A percentile compares a stretch with the other conserved stretches of the same genome.
phyloP scores from a whole-genome alignment of 2,329 filamentous ascomycete species.

The Hysterium pulicare region DNA sequence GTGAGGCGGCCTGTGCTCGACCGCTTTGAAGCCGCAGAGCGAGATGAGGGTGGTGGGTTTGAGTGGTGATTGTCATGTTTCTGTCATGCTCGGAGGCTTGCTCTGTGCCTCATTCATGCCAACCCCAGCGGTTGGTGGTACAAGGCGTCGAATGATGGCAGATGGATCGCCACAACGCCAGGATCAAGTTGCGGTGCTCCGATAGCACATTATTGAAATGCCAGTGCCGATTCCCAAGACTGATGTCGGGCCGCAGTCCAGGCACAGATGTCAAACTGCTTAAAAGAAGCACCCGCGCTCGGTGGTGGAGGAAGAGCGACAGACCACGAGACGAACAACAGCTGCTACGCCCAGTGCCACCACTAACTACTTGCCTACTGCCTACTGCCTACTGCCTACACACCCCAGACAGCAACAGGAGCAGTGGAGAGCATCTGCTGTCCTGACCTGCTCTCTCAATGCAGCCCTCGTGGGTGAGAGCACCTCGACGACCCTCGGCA shows the following conservation, averaged over 20 bases:
- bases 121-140: background rate
- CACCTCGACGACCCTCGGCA: too few species aligned
- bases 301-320: too few species aligned
- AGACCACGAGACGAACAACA: too few species aligned
- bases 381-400: too few species aligned
- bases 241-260: background rate
- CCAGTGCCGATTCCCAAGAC: background rate
- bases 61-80: background rate
- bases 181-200: background rate
- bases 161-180: constrained; percentile 1
- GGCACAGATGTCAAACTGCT: too few species aligned
- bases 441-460: too few species aligned
- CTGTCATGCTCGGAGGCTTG: background rate
- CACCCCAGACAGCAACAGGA: too few species aligned
- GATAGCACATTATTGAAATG: constrained; percentile 1
- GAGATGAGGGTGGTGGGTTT: background rate
- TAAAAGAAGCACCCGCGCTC: too few species aligned
- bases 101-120: background rate
- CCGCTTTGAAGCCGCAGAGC: background rate
- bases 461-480: too few species aligned
- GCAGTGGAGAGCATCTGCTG: too few species aligned
- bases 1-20: background rate
- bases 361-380: too few species aligned
- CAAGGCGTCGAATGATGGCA: constrained; percentile 5
- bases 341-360: too few species aligned